Evolutionary conservation across 139 green algal genomes (phyloP).

Genomic region (Spirogloea muscicola): DNA sequence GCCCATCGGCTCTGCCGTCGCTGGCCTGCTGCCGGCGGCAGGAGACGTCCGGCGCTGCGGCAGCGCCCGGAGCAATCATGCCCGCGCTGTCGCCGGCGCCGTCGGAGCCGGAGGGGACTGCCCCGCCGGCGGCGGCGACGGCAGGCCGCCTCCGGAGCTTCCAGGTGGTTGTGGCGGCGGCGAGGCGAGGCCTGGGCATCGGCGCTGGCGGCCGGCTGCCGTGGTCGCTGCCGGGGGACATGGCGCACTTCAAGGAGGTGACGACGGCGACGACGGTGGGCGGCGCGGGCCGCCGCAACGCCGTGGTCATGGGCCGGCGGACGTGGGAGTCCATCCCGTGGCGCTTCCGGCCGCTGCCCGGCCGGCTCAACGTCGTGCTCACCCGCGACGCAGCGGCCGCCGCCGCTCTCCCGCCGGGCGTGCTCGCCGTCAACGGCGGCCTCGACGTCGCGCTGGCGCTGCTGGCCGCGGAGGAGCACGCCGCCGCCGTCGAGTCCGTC

Average conservation of each 20-base stretch:
- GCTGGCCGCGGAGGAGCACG: conserved; percentile 51
- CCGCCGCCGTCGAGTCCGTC: conserved; percentile 66
- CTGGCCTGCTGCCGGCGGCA: no score
- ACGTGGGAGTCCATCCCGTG: conserved; percentile 94
- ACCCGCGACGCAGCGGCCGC: conserved; percentile 33
- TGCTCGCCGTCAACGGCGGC: conserved; percentile 57
- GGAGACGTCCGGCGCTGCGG: no score
- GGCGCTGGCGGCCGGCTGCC: conserved; percentile 68
- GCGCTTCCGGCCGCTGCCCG: conserved; percentile 84
- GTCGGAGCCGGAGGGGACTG: no score
- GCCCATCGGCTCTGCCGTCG: no score
- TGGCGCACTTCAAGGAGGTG: conserved; percentile 89
- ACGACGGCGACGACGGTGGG: conserved; percentile 3
- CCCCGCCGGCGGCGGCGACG: no score
- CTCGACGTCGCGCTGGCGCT: conserved; percentile 71
- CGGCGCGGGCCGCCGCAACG: conserved; percentile 61
- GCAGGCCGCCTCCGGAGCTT: no score
- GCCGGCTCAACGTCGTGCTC: conserved; percentile 93
- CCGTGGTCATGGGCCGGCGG: conserved; percentile 96
- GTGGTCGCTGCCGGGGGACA: conserved; percentile 79
- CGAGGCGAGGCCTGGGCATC: conserved; percentile 75
- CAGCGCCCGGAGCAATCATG: no score
- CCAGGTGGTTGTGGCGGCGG: conserved; percentile 89
- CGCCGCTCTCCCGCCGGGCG: conserved; percentile 45
- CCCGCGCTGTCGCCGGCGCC: no score